These are phyloP conservation scores for Phragmites australis DNA, from an alignment of 176 grass and related monocot species.

Conservation along the genomic window DNA sequence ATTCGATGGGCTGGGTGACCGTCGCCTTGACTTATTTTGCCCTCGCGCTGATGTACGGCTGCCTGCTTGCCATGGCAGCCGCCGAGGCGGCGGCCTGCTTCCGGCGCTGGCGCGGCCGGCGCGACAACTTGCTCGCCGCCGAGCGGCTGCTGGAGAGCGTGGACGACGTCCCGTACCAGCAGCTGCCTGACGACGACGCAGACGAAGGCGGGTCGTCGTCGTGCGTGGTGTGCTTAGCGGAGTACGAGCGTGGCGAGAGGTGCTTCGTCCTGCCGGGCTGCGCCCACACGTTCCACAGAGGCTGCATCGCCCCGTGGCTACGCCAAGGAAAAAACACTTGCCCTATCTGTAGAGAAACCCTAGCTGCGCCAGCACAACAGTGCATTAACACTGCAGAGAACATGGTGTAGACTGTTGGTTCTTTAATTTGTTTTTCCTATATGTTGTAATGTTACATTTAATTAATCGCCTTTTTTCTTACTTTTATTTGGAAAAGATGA, in stretches of 20 bases:
- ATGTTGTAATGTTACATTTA: too few relatives aligned
- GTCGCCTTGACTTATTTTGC: neutral
- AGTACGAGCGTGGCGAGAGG: neutral
- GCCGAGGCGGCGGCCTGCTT: neutral
- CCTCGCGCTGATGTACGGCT: neutral
- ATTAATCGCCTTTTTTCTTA: too few relatives aligned
- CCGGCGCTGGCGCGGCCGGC: neutral
- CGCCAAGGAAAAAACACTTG: neutral
- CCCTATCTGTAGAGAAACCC: neutral
- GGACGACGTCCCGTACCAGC: neutral
- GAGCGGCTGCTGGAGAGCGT: neutral
- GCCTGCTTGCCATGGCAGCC: neutral
- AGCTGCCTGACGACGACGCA: neutral
- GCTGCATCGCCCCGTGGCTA: neutral
- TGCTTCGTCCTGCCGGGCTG: neutral
- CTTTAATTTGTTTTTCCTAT: too few relatives aligned
- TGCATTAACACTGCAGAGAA: too few relatives aligned
- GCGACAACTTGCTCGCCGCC: neutral
- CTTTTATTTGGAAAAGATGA: too few relatives aligned
- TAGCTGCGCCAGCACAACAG: neutral
- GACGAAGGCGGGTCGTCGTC: neutral
- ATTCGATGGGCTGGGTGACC: neutral
- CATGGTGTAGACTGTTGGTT: too few relatives aligned
- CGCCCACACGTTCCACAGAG: neutral
- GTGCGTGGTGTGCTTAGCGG: neutral